Conservation (phyloP, 768 basidiomycete species). For the Fistulinella prunicolor region DNA sequence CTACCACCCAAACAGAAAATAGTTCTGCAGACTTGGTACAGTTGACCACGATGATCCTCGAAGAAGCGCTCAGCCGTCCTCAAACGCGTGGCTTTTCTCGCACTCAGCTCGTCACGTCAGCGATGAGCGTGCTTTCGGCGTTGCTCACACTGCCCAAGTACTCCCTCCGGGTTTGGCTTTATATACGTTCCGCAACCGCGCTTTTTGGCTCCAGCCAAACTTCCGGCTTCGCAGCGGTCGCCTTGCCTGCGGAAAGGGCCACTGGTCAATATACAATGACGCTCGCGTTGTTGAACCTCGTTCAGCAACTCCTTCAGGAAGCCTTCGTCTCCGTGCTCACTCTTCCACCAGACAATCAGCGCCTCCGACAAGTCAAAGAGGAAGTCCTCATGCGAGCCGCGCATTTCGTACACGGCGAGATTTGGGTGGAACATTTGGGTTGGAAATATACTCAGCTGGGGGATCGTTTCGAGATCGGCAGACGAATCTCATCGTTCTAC, state of each 20-base stretch:
- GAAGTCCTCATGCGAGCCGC: constrained; percentile 79
- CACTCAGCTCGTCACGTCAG: constrained; percentile 69
- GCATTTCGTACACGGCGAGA: constrained; percentile 77
- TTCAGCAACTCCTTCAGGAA: constrained; percentile 72
- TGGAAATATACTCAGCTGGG: constrained; percentile 86
- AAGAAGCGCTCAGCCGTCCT: constrained; percentile 65
- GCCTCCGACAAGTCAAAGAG: constrained; percentile 72
- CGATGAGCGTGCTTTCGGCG: constrained; percentile 77
- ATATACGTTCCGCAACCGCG: constrained; percentile 72
- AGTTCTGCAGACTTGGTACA: constrained; percentile 73
- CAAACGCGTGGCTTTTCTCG: constrained; percentile 43
- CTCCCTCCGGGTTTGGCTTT: constrained; percentile 86
- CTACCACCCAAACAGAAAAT: constrained; percentile 43
- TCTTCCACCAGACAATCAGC: constrained; percentile 53
- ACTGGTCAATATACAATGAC: constrained; percentile 82
- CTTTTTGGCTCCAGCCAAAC: constrained; percentile 66
- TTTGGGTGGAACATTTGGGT: constrained; percentile 81
- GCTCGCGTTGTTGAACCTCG: constrained; percentile 70
- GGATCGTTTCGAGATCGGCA: constrained; percentile 81
- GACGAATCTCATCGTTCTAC: constrained; percentile 64
- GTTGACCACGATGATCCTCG: constrained; percentile 76
- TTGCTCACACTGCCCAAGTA: constrained; percentile 71
- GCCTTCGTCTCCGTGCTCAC: constrained; percentile 52
- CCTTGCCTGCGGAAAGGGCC: constrained; percentile 67
- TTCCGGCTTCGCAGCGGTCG: constrained; percentile 56